A percentile compares a stretch with the other conserved stretches of the same genome.
phyloP scores from a whole-genome alignment of 352 stramenopile species.

The Phytophthora colocasiae region DNA sequence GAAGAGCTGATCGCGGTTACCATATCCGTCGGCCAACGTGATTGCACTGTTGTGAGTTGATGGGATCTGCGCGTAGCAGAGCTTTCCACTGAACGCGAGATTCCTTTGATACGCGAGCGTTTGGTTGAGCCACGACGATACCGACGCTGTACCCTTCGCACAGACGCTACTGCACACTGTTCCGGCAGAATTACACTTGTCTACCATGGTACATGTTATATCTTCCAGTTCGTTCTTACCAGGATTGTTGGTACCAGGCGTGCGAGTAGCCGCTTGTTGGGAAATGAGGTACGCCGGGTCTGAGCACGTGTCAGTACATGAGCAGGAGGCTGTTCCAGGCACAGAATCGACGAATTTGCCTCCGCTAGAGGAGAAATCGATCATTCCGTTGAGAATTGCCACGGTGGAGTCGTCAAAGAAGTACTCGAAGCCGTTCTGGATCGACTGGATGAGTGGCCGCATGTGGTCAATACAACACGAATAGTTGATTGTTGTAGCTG shows the following conservation, averaged over 20 bases:
- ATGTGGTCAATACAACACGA: conserved; percentile 53
- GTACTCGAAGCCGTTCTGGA: conserved; percentile 47
- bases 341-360: conserved; percentile 52
- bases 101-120: conserved; percentile 57
- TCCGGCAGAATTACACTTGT: conserved; percentile 47
- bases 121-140: conserved; percentile 49
- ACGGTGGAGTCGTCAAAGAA: conserved; percentile 44
- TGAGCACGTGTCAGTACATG: conserved; percentile 46
- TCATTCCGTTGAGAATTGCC: conserved; percentile 57
- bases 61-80: conserved; percentile 59
- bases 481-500: conserved; percentile 48
- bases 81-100: conserved; percentile 41
- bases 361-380: conserved; percentile 40
- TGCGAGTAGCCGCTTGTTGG: conserved; percentile 36
- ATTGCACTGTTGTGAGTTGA: conserved; percentile 73
- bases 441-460: conserved; percentile 50
- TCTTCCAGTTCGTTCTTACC: conserved; percentile 46
- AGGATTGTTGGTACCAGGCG: conserved; percentile 46
- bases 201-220: conserved; percentile 40
- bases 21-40: conserved; percentile 59
- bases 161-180: conserved; percentile 57
- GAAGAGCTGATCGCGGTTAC: conserved; percentile 67
- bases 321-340: conserved; percentile 37
- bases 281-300: conserved; percentile 43
- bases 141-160: conserved; percentile 41